Conservation (phyloP, 106 monocot genomes). For the Xerophyta viscosa region DNA sequence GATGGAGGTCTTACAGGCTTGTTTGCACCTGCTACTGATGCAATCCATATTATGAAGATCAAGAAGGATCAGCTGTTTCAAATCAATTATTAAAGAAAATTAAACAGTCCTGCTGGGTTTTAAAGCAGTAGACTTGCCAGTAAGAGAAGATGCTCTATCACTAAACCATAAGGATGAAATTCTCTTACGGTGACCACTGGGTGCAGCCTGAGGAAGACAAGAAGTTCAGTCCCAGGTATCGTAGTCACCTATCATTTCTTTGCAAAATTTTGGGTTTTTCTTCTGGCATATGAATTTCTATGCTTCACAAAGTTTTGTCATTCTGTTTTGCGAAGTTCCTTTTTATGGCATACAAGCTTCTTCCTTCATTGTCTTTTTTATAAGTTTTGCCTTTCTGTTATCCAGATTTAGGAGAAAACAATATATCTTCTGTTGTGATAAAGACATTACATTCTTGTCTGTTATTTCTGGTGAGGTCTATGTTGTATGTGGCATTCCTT, state of each 20-base stretch:
- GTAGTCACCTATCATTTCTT: not conserved
- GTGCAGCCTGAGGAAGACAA: slow-evolving; percentile 75
- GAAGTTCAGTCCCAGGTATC: slow-evolving; percentile 83
- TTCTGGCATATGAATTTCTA: too few relatives aligned
- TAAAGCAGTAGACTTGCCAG: slow-evolving; percentile 74
- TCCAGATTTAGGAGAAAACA: too few relatives aligned
- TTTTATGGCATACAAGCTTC: too few relatives aligned
- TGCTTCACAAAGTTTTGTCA: too few relatives aligned
- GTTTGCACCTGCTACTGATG: slow-evolving; percentile 78
- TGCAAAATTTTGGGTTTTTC: too few relatives aligned
- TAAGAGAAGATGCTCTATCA: slow-evolving; percentile 90
- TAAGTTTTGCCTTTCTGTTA: slow-evolving; percentile 3
- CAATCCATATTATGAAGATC: slow-evolving; percentile 94
- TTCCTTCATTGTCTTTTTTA: too few relatives aligned
- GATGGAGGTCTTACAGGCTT: slow-evolving; percentile 57
- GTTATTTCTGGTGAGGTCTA: not conserved
- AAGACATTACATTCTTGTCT: not conserved
- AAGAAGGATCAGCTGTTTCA: slow-evolving; percentile 71
- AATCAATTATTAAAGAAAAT: slow-evolving; percentile 80
- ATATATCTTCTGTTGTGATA: too few relatives aligned
- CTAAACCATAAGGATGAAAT: slow-evolving; percentile 86
- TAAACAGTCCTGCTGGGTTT: slow-evolving; percentile 83
- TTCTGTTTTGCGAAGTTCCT: too few relatives aligned
- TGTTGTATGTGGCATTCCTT: too few relatives aligned
- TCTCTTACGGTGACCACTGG: slow-evolving; percentile 96